Evolutionary conservation across 1,284 basidiomycete species (phyloP).

Genomic region (Lignosus rhinocerotis): DNA sequence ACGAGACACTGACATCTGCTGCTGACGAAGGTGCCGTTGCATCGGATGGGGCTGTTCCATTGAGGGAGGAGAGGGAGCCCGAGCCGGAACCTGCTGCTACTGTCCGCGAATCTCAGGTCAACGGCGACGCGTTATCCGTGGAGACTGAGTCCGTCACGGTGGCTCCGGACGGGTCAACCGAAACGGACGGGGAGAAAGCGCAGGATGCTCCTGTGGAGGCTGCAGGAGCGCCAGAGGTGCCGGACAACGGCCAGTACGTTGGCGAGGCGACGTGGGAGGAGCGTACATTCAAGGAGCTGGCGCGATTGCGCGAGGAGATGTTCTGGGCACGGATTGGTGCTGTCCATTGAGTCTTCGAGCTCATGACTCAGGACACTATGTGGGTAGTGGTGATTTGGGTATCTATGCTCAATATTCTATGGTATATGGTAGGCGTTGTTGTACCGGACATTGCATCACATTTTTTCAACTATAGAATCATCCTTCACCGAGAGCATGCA

Average conservation of each 20-base stretch:
- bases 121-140: neutral
- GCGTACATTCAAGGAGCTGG: slow-evolving; percentile 83
- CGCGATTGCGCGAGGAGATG: slow-evolving; percentile 84
- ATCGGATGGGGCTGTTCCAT: no score
- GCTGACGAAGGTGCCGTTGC: no score
- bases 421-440: slow-evolving; percentile 4
- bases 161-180: neutral
- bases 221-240: slow-evolving; percentile 5
- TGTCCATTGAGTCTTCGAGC: slow-evolving; percentile 31
- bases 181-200: neutral
- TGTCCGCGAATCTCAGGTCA: neutral
- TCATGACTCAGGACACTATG: no score
- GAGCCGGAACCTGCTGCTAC: slow-evolving; percentile 6
- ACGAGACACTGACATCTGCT: neutral
- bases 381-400: neutral
- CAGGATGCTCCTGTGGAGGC: slow-evolving; percentile 1
- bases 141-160: neutral
- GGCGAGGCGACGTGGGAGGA: slow-evolving; percentile 85
- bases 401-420: slow-evolving; percentile 4
- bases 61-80: neutral
- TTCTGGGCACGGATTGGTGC: slow-evolving; percentile 85
- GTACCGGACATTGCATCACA: neutral
- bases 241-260: slow-evolving; percentile 34
- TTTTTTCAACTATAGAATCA: no score
- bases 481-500: no score